phyloP scores from a whole-genome alignment of 345 rosid species.

The Stellera chamaejasme region DNA sequence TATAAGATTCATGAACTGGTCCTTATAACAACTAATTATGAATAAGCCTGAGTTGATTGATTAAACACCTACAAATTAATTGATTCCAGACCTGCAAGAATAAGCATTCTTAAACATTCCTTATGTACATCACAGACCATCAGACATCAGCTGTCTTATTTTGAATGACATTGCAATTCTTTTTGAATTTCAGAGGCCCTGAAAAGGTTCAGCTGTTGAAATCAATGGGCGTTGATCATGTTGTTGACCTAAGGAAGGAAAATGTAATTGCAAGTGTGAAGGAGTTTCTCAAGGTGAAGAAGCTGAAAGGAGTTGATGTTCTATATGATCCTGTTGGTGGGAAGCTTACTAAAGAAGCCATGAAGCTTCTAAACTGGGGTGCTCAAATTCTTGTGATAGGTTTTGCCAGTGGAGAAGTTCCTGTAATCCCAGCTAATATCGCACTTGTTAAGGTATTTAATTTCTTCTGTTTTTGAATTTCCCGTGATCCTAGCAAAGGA shows the following conservation, averaged over 20 bases:
- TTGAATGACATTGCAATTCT: background rate
- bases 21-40: too few relatives aligned
- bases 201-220: conserved; percentile 67
- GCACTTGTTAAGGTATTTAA: conserved; percentile 78
- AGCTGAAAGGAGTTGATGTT: conserved; percentile 81
- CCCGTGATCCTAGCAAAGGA: background rate
- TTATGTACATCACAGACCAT: too few relatives aligned
- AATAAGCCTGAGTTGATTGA: too few relatives aligned
- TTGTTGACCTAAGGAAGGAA: conserved; percentile 57
- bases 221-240: conserved; percentile 80
- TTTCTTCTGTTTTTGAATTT: background rate
- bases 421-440: conserved; percentile 74
- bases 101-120: too few relatives aligned
- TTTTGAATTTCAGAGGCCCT: conserved; percentile 38
- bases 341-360: conserved; percentile 53
- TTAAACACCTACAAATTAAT: too few relatives aligned
- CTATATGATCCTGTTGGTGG: conserved; percentile 93
- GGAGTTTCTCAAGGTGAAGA: conserved; percentile 61
- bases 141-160: too few relatives aligned
- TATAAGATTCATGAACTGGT: too few relatives aligned
- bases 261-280: conserved; percentile 59
- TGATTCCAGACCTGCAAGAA: too few relatives aligned
- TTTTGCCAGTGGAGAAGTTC: conserved; percentile 88
- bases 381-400: conserved; percentile 88
- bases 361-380: conserved; percentile 91